Evolutionary conservation across 495 filamentous ascomycete genomes (phyloP), one percentile per base, ranked within the genome.

Genomic region (Xylaria nigripes): DNA sequence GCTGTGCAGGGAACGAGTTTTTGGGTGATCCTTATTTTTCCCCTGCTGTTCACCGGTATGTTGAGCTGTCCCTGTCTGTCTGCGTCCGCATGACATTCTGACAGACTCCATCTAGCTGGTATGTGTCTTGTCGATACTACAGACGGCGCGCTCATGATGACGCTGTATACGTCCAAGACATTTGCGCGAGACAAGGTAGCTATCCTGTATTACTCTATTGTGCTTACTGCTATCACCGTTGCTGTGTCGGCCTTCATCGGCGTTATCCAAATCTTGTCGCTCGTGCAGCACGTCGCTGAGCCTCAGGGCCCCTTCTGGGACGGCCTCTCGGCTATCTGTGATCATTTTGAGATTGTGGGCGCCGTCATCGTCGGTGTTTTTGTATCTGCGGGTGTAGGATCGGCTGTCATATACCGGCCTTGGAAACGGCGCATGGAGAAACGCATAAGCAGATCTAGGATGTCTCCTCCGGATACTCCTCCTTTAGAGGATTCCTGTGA

Each of bases 1-100:
- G 90, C 84, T 1, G 83, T 86, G 2, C 78, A 85, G 62, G 92
- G 92, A 18, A 96, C 89, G 15, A 86, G 82, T 25, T 83, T 96
- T 51, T 98, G 93, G 93, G 75, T 96, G 27, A 96, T 98, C 58
- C 68, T 98, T 25, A 87, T 98, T 45, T 95, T 96, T 50, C 93
- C 93, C 0, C 61, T 89, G 7, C 74, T 98, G 6, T 98, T 96
- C 64, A 96, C 93, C 2, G 83, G 86, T 89, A 71, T 62, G 72
- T 60, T 45, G 13, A 6, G 6, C 10, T 9, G 1, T 36, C n/a
- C 22, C 10, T 48, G 22, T 1, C 8, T 36, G 36, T 25, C 40
- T 50, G 6, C 32, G 32, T 34, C 32, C n/a, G n/a, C n/a, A 10
- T 34, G 32, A 10, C 6, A 2, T 34, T 15, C 6, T 34, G 6